phyloP scores from a whole-genome alignment of 805 yeast species.

The Myxozyma mucilagina region DNA sequence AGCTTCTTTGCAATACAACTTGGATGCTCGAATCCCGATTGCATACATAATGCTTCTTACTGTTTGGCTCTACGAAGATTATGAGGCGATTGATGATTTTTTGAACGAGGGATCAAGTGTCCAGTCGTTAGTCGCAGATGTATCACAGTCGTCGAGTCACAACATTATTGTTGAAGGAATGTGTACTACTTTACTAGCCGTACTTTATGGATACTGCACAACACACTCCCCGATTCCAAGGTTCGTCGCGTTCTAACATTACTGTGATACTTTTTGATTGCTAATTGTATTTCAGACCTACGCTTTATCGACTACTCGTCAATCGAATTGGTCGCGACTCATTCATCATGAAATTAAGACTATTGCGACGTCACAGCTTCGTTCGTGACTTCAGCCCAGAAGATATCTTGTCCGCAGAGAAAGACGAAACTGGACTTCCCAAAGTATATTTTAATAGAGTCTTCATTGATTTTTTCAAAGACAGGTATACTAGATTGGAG shows the following conservation, averaged over 20 bases:
- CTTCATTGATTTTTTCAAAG: slow-evolving; percentile 67
- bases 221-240: slow-evolving; percentile 52
- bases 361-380: slow-evolving; percentile 60
- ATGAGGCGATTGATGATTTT: slow-evolving; percentile 71
- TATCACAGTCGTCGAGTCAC: slow-evolving; percentile 48
- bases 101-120: slow-evolving; percentile 65
- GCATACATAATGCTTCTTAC: slow-evolving; percentile 75
- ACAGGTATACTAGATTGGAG: slow-evolving; percentile 65
- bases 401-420: slow-evolving; percentile 50
- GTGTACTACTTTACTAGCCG: slow-evolving; percentile 69
- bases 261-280: slow-evolving; percentile 44
- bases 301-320: slow-evolving; percentile 60
- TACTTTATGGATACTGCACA: slow-evolving; percentile 73
- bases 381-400: slow-evolving; percentile 61
- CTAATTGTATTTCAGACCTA: slow-evolving; percentile 44
- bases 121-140: slow-evolving; percentile 65
- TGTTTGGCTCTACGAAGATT: slow-evolving; percentile 76
- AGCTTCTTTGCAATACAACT: slow-evolving; percentile 54
- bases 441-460: slow-evolving; percentile 67
- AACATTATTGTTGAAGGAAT: slow-evolving; percentile 70
- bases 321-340: slow-evolving; percentile 80
- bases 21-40: slow-evolving; percentile 73
- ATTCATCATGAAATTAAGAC: slow-evolving; percentile 68
- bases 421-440: slow-evolving; percentile 86
- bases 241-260: slow-evolving; percentile 31